Base-by-base conservation (phyloP, 306 rosid species). In the Gastrolobium bilobum region DNA sequence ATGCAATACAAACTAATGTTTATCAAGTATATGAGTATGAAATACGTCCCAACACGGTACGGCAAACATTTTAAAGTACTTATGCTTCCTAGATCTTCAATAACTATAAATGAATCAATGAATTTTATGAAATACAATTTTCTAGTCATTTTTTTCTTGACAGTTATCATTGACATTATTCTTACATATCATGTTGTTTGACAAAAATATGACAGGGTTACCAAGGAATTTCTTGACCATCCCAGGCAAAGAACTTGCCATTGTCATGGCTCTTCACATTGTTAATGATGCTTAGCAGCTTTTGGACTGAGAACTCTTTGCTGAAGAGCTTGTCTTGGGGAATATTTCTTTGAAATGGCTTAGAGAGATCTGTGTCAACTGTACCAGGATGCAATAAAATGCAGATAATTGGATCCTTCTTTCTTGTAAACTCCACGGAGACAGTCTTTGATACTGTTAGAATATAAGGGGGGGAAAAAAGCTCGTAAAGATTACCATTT, bases 151-250 rank as follows among this genome's bases (percentile, higher is more conserved):
- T 48, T 43, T 77, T 71, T 60, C 52, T 65, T 33, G 14, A 35
- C 30, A 68, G 39, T 51, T 31, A 14, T 26, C 58, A 43, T 20
- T 5, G 33, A n/a, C 54, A 82, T 46, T 40, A 63, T 77, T 78
- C 56, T 56, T 64, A 65, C 52, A 77, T 56, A 44, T 48, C 61
- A 46, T 39, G 73, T 43, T 34, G 31, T 61, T 47, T 15, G 26
- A 26, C 39, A 38, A 42, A 33, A 69, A 34, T 9, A 48, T 50
- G 11, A 50, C 37, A 56, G 52, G 58, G 31, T 79, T 82, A 94
- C 98, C 98, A 94, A 77, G 98, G 95, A 83, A 94, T 92, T 88
- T 94, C 97, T 86, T 88, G 97, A 69, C 97, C 97, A 78, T 92
- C 99, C 97, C 99, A 94, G 47, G 97, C 97, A 76, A 91, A 92